Conservation (phyloP, 495 filamentous ascomycete species). For the Penicillium robsamsonii region DNA sequence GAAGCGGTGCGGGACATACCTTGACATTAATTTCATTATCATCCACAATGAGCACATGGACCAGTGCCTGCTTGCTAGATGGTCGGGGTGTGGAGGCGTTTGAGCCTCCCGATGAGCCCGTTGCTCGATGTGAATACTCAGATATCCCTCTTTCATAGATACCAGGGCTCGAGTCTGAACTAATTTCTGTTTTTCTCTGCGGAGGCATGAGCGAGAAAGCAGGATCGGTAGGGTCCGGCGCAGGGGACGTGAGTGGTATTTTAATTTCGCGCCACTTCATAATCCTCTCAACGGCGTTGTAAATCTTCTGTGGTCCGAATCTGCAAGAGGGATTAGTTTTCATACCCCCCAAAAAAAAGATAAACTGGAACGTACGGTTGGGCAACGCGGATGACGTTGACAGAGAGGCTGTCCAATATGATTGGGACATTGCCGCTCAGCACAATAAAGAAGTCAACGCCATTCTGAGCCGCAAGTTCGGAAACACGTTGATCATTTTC, state of each 20-base stretch:
- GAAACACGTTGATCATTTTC: conserved; percentile 11
- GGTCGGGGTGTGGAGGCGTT: conserved; percentile 2
- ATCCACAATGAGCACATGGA: conserved; percentile 45
- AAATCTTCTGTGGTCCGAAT: conserved; percentile 35
- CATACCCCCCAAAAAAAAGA: no score
- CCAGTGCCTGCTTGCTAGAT: conserved; percentile 3
- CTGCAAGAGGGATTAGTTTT: conserved; percentile 20
- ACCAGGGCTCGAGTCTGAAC: neutral
- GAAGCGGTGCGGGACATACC: conserved; percentile 13
- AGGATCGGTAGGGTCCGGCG: neutral
- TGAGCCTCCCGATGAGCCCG: neutral
- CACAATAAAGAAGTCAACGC: conserved; percentile 30
- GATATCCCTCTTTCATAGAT: conserved; percentile 9
- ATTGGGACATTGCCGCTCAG: conserved; percentile 23
- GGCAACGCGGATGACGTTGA: conserved; percentile 26
- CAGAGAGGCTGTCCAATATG: conserved; percentile 8
- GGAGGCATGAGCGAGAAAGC: neutral
- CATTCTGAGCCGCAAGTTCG: conserved; percentile 5
- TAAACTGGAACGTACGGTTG: conserved; percentile 30
- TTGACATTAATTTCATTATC: conserved; percentile 53
- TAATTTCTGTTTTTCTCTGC: neutral
- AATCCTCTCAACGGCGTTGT: conserved; percentile 24
- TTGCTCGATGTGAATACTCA: neutral
- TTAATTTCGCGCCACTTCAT: conserved; percentile 15
- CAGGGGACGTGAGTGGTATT: conserved; percentile 5